Evolutionary conservation across 371 early-diverging fungal species (phyloP), one percentile per base, ranked within the genome.

Genomic region (Mucor velutinosus): DNA sequence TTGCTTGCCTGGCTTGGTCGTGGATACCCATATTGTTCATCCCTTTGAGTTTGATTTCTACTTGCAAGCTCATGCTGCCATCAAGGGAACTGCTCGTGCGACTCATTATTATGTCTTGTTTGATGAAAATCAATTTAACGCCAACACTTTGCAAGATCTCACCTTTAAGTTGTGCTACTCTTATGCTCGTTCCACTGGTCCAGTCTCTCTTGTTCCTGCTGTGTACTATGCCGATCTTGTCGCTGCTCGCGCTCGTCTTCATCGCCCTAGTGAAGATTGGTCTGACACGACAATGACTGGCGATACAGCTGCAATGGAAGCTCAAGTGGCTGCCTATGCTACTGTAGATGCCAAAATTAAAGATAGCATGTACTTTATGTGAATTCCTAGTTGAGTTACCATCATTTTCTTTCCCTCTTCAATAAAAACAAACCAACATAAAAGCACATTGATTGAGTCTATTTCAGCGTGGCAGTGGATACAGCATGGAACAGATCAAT

Each of bases 201-300:
- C 89, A 23, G 96, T 97, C 8, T 88, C 89, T n/a, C 86, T 97
- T 12, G 87, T 89, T 1, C 94, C 95, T 3, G 90, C 96, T 10
- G 92, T 92, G 17, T 97, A 96, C 80, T 97, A 96, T 77, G 95
- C 96, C n/a, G 92, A 97, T 75, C 76, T 95, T 47, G 88, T 94
- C 6, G 95, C 95, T n/a, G 87, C 87, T 49, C 87, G 93, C 62
- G 89, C 88, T 32, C 86, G 95, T 33, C 93, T 92, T 85, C 96
- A 97, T 70, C 70, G 79, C 14, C 73, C 76, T 47, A 77, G 81
- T 33, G 85, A 81, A 41, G 72, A 80, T 55, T 82, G 84, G 82
- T 74, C 75, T 56, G 82, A 81, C n/a, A 74, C 77, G 15, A 76
- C 77, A 51, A 75, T 74, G 4, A 76, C 79, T 14, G 67, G 73